Conservation (phyloP, 2,329 filamentous ascomycete species). For the Geosmithia putterillii region DNA sequence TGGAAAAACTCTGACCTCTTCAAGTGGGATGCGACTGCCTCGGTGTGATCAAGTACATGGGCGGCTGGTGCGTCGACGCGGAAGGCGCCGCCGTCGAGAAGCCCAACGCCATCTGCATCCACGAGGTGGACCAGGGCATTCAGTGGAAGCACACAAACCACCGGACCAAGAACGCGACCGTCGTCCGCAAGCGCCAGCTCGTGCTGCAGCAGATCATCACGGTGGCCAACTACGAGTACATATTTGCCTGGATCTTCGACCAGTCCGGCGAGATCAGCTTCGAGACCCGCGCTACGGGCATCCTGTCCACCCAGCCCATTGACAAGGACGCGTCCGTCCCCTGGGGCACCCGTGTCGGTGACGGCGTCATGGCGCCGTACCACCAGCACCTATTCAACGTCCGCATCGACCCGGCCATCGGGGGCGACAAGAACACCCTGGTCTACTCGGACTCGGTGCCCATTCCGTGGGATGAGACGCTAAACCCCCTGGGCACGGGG, state of each 20-base stretch:
- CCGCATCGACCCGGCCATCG: conserved; percentile 52
- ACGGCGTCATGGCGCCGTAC: conserved; percentile 50
- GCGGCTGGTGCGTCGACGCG: conserved; percentile 16
- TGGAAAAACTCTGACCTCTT: no score
- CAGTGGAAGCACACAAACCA: conserved; percentile 52
- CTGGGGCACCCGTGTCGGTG: conserved; percentile 49
- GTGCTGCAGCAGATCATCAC: conserved; percentile 52
- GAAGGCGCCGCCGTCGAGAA: conserved; percentile 16
- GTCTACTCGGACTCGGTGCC: conserved; percentile 21
- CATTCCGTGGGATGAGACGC: conserved; percentile 27
- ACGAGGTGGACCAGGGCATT: conserved; percentile 34
- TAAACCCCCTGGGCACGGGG: conserved; percentile 40
- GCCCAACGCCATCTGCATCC: conserved; percentile 21
- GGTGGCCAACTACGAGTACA: conserved; percentile 49
- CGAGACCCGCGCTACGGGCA: conserved; percentile 25
- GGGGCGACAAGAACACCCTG: conserved; percentile 44
- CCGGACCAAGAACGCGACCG: conserved; percentile 40
- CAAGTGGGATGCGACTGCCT: conserved; percentile 53
- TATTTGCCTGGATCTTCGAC: conserved; percentile 29
- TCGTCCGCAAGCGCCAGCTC: conserved; percentile 42
- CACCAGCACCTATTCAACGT: conserved; percentile 58
- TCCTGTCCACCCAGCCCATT: conserved; percentile 30
- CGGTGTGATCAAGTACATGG: conserved; percentile 39
- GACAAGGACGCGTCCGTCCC: conserved; percentile 35
- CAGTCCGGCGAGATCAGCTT: conserved; percentile 32